Conservation (phyloP, 1,284 basidiomycete genomes). For the Cutaneotrichosporon cutaneum region DNA sequence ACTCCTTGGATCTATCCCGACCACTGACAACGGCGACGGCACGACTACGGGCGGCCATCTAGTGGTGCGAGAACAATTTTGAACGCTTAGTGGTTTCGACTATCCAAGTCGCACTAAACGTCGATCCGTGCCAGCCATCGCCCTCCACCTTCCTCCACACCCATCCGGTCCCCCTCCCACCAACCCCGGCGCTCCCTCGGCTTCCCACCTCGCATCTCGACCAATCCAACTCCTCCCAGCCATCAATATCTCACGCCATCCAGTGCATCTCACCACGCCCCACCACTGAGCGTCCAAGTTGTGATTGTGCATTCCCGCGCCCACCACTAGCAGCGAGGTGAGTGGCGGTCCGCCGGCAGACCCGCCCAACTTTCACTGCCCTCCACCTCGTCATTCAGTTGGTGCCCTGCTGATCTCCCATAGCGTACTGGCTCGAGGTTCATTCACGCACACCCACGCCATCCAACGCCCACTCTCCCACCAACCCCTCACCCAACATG, state of each 20-base stretch:
- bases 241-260: neutral
- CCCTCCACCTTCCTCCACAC: neutral
- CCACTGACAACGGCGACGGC: neutral
- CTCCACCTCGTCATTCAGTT: neutral
- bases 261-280: neutral
- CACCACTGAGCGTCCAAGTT: neutral
- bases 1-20: neutral
- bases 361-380: neutral
- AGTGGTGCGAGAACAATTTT: neutral
- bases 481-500: neutral
- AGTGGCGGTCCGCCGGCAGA: neutral
- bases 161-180: neutral
- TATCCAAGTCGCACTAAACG: neutral
- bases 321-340: neutral
- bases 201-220: neutral
- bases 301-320: neutral
- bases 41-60: too few species aligned
- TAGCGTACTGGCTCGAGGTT: neutral
- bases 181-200: neutral
- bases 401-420: neutral
- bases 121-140: conserved; percentile 2
- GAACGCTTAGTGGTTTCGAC: neutral
- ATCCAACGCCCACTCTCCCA: neutral
- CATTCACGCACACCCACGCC: neutral
- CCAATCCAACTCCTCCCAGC: neutral